A percentile compares a stretch with the other conserved stretches of the same genome.
Conservation (phyloP, 1,139 yeast species). For the Yamadazyma siamensis region DNA sequence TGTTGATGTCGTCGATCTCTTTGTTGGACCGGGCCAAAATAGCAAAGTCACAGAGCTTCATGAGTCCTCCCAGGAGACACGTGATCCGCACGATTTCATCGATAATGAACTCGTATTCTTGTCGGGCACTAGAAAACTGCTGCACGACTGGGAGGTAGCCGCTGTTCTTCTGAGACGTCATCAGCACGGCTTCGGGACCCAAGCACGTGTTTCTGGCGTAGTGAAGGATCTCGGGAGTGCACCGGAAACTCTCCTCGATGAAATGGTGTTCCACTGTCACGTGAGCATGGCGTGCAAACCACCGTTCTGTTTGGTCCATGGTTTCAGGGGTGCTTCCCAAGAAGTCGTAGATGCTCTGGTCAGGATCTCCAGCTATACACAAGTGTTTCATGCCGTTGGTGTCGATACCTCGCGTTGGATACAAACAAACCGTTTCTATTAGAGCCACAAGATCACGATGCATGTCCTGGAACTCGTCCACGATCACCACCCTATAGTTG, state of each 20-base stretch:
- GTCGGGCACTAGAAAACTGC: constrained; percentile 20
- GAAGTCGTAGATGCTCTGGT: constrained; percentile 70
- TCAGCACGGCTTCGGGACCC: constrained; percentile 3
- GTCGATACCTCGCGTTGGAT: constrained; percentile 20
- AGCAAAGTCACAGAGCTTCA: constrained; percentile 51
- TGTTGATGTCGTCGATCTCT: constrained; percentile 46
- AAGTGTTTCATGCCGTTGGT: constrained; percentile 41
- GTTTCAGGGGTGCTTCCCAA: constrained; percentile 48
- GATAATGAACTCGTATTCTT: constrained; percentile 42
- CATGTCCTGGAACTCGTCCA: constrained; percentile 79
- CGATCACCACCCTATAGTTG: constrained; percentile 40
- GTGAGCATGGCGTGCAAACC: too few relatives aligned
- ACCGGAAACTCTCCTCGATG: constrained; percentile 53
- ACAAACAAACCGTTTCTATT: constrained; percentile 32
- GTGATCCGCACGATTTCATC: constrained; percentile 45
- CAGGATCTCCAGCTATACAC: constrained; percentile 69
- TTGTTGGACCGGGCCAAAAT: constrained; percentile 53
- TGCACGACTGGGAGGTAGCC: constrained; percentile 31
- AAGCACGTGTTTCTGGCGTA: constrained; percentile 34
- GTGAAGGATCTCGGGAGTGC: constrained; percentile 52
- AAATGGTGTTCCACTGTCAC: constrained; percentile 23
- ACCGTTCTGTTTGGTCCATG: constrained; percentile 19
- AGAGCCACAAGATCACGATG: constrained; percentile 49
- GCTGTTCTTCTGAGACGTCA: constrained; percentile 19
- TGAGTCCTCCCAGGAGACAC: constrained; percentile 41